Base-by-base conservation (phyloP, 2,329 filamentous ascomycete genomes). In the Bertia moriformis region DNA sequence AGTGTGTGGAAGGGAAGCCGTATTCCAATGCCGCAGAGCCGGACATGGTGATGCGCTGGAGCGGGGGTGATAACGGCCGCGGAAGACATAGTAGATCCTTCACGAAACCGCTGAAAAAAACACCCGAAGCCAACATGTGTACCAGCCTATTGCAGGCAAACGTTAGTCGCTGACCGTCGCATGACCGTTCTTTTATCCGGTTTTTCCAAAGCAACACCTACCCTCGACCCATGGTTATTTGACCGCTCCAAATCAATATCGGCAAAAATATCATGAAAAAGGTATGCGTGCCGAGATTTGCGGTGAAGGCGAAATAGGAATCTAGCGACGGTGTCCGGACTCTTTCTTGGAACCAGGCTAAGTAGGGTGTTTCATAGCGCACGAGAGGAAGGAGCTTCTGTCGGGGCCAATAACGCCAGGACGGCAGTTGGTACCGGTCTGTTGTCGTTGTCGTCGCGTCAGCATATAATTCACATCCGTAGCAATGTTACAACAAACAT, bases 231-330 rank as follows among this genome's bases (percentile, higher is more conserved):
- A 81, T 56, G 45, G 64, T 70, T 36, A 76, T 76, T 56, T 79
- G 74, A 39, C 79, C 79, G 49, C 77, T 81, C 80, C 79, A 85
- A 59, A 83, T 83, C 43, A 83, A 64, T 40, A 84, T 73, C 4
- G 80, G 80, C 48, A 85, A 58, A 47, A 79, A 72, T 42, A 81
- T 62, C 78, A 83, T 84, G 62, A 83, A 85, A 60, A 83, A 83
- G 2, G 80, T 85, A 58, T 85, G 80, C 2, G 79, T 85, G 39
- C 79, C 73, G 38, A 84, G 64, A 50, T 84, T 84, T 37, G 80
- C 80, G 0, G 77, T 80, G 42, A 79, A 71, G 3, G 80, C 78
- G 55, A 85, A 85, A 57, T 83, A 85, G 10, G 75, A 73, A 53
- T 85, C 80, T 44, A 84, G 67, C 2, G 73, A 61, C 3, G 75